Base-by-base conservation (phyloP, 208 protist genomes). In the Eutreptiella sp. region DNA sequence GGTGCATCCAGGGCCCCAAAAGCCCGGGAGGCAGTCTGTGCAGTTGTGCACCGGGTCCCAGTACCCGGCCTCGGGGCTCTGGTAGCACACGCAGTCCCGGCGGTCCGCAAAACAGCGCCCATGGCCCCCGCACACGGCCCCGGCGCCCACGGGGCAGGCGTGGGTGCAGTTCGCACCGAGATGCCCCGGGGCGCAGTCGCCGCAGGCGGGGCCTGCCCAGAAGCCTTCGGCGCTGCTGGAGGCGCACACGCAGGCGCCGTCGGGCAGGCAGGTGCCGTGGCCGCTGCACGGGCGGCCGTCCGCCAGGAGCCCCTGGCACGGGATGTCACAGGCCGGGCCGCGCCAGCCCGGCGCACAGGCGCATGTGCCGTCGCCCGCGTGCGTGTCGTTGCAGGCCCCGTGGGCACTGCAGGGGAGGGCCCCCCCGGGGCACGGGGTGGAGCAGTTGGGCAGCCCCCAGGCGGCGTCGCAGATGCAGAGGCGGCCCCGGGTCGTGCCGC, bases 141-240 rank as follows among this genome's bases (percentile, higher is more conserved):
- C 9, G 11, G 50, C 7, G 9, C n/a, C 50, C 23, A 27, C 9
- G 11, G 50, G 50, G 28, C 50, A 57, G 16, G 16, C 11, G 36
- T 57, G 39, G 11, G 7, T 21, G 36, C 50, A 57, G 31, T 58
- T 32, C 5, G n/a, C 29, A 14, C 48, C 43, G 29, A 42, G 63
- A 50, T 64, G 50, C 16, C 7, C 46, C n/a, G 58, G 58, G 46
- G 23, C 7, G 59, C 61, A 67, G 16, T 5, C 21, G 27, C 11
- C 24, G 59, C 61, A 67, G 26, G 19, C 23, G 27, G 19, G 9
- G 7, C 61, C 61, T 4, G 57, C 24, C 58, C 53, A 67, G 59
- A 68, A 67, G 4, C 61, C 61, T 9, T 21, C 5, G 11, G 14
- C 38, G 9, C 16, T 16, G 27, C 32, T 52, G 16, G 57, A 4